Percentiles rank a stretch among this genome's conserved stretches.
Evolutionary conservation across 352 stramenopile species (phyloP).

Genomic region (Phytophthora ramorum): DNA sequence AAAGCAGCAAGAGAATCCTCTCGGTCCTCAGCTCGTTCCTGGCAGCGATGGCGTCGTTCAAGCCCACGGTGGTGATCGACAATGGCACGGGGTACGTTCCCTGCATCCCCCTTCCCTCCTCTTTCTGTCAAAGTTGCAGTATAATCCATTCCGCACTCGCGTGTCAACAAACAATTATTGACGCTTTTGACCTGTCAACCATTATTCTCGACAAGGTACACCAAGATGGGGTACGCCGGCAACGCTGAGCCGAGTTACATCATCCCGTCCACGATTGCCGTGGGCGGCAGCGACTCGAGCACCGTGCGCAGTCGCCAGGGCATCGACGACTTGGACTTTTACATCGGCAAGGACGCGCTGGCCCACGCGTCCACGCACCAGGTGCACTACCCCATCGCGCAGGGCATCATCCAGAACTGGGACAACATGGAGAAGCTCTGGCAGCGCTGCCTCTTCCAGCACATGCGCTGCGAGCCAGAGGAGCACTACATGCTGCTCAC

Average conservation of each 20-base stretch:
- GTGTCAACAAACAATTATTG: constrained; percentile 6
- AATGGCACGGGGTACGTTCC: constrained; percentile 93
- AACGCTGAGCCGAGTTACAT: constrained; percentile 96
- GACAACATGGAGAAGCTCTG: constrained; percentile 96
- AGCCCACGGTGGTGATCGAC: constrained; percentile 96
- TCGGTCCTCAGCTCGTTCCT: constrained; percentile 6
- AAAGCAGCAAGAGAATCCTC: constrained; percentile 23
- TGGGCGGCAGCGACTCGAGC: constrained; percentile 66
- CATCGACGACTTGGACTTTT: constrained; percentile 96
- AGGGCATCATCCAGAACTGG: constrained; percentile 95
- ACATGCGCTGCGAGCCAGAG: constrained; percentile 94
- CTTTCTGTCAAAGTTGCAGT: background rate
- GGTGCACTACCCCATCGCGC: constrained; percentile 90
- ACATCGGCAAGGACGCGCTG: constrained; percentile 95
- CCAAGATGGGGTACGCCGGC: constrained; percentile 96
- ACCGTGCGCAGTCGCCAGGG: constrained; percentile 88
- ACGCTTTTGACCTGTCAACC: background rate
- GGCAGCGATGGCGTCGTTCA: constrained; percentile 69
- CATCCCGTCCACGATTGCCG: constrained; percentile 94
- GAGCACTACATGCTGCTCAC: constrained; percentile 94
- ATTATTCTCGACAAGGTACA: constrained; percentile 75
- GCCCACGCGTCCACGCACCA: constrained; percentile 91
- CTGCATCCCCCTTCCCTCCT: background rate
- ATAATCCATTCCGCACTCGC: constrained; percentile 1
- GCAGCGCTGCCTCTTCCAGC: constrained; percentile 94